Conservation (phyloP, 768 basidiomycete genomes). For the Crucibulum laeve region DNA sequence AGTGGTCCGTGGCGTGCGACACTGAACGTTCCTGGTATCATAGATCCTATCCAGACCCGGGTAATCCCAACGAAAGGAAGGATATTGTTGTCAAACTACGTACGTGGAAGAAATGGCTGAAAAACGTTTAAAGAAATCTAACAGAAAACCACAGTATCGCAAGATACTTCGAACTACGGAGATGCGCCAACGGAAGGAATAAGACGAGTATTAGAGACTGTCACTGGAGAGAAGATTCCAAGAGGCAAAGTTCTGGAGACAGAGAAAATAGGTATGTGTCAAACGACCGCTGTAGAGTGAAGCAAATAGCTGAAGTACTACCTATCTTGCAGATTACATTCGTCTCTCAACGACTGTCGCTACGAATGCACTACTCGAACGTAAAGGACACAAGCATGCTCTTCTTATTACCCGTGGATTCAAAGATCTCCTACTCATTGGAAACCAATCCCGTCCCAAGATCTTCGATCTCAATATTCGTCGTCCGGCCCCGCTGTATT, state of each 20-base stretch:
- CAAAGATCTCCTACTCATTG: conserved; percentile 87
- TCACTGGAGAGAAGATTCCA: conserved; percentile 64
- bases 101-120: conserved; percentile 27
- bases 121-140: neutral
- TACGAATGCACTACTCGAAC: conserved; percentile 92
- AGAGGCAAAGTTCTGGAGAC: conserved; percentile 67
- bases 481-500: conserved; percentile 72
- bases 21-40: conserved; percentile 1
- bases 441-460: conserved; percentile 90
- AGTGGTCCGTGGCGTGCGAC: neutral
- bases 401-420: conserved; percentile 90
- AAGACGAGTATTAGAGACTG: conserved; percentile 75
- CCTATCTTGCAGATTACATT: conserved; percentile 67
- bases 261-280: conserved; percentile 67
- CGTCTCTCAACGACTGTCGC: conserved; percentile 92
- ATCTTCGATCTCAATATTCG: conserved; percentile 95
- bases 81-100: conserved; percentile 90
- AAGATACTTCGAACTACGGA: conserved; percentile 81
- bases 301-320: neutral
- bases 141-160: conserved; percentile 56
- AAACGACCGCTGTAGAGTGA: too few relatives aligned
- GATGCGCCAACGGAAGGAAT: conserved; percentile 97
- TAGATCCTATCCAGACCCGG: conserved; percentile 74
- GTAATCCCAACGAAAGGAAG: conserved; percentile 52
- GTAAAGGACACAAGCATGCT: conserved; percentile 90